phyloP scores from a whole-genome alignment of 306 rosid species.

The Astragalus glycyphyllos region DNA sequence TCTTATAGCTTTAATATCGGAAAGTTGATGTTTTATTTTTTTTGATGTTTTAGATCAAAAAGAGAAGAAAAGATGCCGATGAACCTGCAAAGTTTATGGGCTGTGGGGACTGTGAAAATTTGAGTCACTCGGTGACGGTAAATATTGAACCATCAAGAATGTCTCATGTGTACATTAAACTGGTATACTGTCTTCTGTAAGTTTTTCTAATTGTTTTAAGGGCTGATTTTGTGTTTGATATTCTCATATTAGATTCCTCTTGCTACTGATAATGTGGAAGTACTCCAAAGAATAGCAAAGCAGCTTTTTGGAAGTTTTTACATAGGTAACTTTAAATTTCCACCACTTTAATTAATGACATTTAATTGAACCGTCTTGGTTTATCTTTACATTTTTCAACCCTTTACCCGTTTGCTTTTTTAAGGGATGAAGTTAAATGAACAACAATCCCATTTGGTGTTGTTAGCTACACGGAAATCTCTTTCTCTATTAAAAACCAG shows the following conservation, averaged over 20 bases:
- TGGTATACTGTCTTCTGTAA: slow-evolving; percentile 15
- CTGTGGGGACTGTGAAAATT: slow-evolving; percentile 92
- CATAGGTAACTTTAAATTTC: slow-evolving; percentile 55
- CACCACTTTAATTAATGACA: slow-evolving; percentile 31
- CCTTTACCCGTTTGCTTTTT: slow-evolving; percentile 34
- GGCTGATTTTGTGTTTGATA: slow-evolving; percentile 40
- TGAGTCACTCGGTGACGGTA: slow-evolving; percentile 92
- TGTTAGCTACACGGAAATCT: neutral
- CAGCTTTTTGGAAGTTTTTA: slow-evolving; percentile 76
- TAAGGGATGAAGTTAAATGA: slow-evolving; percentile 18
- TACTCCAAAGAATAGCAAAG: slow-evolving; percentile 79
- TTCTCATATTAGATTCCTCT: slow-evolving; percentile 69
- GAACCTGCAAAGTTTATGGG: slow-evolving; percentile 97
- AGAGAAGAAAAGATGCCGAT: slow-evolving; percentile 77
- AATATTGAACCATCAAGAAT: slow-evolving; percentile 32
- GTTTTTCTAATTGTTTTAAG: slow-evolving; percentile 37
- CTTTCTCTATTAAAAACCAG: neutral
- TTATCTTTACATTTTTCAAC: slow-evolving; percentile 12
- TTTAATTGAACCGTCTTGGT: slow-evolving; percentile 9
- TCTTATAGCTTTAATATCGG: slow-evolving; percentile 29
- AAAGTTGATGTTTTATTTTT: slow-evolving; percentile 24
- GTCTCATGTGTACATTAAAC: slow-evolving; percentile 28
- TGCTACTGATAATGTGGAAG: slow-evolving; percentile 86
- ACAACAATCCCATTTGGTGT: slow-evolving; percentile 12
- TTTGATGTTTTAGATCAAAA: slow-evolving; percentile 65